Evolutionary conservation across 1,139 yeast genomes (phyloP).

Genomic region (Martiniozyma asiatica): DNA sequence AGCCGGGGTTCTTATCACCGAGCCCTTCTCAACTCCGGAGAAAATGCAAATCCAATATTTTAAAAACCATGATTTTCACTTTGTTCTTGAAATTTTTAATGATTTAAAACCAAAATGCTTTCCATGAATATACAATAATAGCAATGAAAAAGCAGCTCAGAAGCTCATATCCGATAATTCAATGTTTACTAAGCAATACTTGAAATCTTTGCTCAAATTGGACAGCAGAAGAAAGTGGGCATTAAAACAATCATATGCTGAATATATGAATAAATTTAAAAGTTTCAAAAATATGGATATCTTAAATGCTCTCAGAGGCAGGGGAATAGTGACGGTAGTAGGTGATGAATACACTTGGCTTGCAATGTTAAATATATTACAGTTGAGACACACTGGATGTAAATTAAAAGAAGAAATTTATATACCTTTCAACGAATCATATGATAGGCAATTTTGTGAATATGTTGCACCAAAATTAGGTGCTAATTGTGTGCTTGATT

Average conservation of each 20-base stretch:
- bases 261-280: conserved; percentile 11
- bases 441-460: conserved; percentile 39
- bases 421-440: conserved; percentile 39
- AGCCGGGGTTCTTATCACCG: no score
- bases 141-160: conserved; percentile 25
- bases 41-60: no score
- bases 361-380: conserved; percentile 39
- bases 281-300: conserved; percentile 13
- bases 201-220: conserved; percentile 19
- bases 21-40: no score
- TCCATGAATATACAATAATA: no score
- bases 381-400: conserved; percentile 40
- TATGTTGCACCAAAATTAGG: conserved; percentile 30
- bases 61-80: no score
- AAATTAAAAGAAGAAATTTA: conserved; percentile 48
- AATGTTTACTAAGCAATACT: conserved; percentile 15
- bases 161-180: conserved; percentile 3
- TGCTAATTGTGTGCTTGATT: conserved; percentile 32
- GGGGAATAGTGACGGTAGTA: conserved; percentile 53
- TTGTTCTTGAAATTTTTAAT: no score
- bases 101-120: no score
- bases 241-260: conserved; percentile 18
- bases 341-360: conserved; percentile 52
- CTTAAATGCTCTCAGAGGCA: conserved; percentile 22
- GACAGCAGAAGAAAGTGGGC: conserved; percentile 13